These are phyloP conservation scores for Gossypium thurberi DNA, from an alignment of 345 rosid species.

Conservation along the genomic window DNA sequence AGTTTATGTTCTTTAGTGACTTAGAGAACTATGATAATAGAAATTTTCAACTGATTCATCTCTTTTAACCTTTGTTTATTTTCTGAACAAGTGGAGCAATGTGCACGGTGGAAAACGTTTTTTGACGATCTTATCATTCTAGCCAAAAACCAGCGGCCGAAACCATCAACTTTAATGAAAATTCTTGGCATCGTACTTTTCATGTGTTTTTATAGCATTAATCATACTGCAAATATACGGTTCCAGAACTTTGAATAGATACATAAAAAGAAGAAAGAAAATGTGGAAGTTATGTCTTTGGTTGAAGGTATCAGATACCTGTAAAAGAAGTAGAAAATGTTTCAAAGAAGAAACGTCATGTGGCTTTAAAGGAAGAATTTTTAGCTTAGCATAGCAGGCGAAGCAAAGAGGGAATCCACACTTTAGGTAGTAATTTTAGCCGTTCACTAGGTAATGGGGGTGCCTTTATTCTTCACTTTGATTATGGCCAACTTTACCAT, in stretches of 20 bases:
- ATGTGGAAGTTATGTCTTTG: background rate
- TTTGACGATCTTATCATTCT: background rate
- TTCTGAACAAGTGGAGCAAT: background rate
- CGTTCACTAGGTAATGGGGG: background rate
- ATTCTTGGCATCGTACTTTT: background rate
- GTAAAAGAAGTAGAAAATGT: background rate
- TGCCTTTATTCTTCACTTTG: background rate
- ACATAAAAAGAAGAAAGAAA: background rate
- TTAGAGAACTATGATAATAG: background rate
- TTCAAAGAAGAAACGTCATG: background rate
- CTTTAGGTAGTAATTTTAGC: background rate
- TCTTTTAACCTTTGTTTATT: too few species aligned
- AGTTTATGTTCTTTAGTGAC: background rate
- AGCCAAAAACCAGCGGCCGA: background rate
- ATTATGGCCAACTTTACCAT: background rate
- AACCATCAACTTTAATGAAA: background rate
- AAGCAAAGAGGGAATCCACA: background rate
- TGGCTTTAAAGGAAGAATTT: background rate
- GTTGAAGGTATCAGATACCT: slow-evolving; percentile 8
- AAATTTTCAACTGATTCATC: background rate
- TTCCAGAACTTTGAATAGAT: background rate
- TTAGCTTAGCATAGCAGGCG: background rate
- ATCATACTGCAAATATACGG: background rate
- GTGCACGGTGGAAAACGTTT: background rate
- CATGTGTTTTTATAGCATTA: background rate